Evolutionary conservation across 768 basidiomycete species (phyloP).

Genomic region (Suillus bovinus): DNA sequence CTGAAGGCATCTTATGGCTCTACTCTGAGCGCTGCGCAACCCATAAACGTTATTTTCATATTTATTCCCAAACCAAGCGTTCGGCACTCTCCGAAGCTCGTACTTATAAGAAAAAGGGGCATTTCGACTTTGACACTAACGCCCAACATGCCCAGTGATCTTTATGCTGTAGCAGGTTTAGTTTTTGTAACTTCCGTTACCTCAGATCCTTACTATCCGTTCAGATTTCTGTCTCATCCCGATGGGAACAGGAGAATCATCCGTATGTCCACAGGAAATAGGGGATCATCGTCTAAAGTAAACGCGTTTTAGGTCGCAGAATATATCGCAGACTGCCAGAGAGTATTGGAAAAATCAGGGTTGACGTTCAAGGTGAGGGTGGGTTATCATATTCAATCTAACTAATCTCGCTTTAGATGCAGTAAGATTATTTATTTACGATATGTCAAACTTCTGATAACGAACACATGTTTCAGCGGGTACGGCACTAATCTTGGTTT

Average conservation of each 20-base stretch:
- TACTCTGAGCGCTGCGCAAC: constrained; percentile 9
- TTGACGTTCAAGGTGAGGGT: constrained; percentile 73
- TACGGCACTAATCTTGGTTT: constrained; percentile 89
- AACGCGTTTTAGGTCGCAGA: constrained; percentile 56
- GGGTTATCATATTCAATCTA: constrained; percentile 1
- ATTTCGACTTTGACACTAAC: constrained; percentile 15
- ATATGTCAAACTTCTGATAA: constrained; percentile 37
- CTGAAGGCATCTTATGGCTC: constrained; percentile 38
- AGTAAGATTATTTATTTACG: constrained; percentile 29
- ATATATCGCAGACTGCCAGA: constrained; percentile 80
- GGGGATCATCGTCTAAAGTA: constrained; percentile 15
- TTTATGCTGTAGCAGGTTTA: constrained; percentile 78
- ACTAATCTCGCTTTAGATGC: constrained; percentile 30
- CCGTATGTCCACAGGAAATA: constrained; percentile 43
- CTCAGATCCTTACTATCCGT: constrained; percentile 5
- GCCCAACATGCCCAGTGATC: constrained; percentile 35
- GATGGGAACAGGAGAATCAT: constrained; percentile 74
- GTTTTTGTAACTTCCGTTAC: background rate
- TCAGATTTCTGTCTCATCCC: constrained; percentile 89
- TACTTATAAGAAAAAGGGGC: background rate
- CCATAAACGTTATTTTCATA: constrained; percentile 3
- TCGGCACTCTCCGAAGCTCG: background rate
- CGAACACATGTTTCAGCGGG: constrained; percentile 49
- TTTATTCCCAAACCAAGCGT: background rate
- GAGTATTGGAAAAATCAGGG: constrained; percentile 80